phyloP scores from a whole-genome alignment of 176 grass and related monocot genomes.

The Ensete glaucum region DNA sequence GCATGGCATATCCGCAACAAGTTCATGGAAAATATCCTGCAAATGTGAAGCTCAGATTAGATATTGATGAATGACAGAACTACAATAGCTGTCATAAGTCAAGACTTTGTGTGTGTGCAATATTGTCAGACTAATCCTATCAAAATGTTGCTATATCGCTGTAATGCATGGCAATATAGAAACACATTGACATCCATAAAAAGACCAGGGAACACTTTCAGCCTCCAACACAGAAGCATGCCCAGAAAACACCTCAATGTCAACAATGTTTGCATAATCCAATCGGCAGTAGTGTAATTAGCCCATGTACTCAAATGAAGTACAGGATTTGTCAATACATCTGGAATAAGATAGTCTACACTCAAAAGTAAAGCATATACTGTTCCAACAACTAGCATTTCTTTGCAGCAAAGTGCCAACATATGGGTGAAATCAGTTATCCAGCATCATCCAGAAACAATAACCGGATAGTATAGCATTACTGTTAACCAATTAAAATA shows the following conservation, averaged over 20 bases:
- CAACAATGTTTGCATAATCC: background rate
- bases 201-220: too few relatives aligned
- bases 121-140: background rate
- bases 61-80: background rate
- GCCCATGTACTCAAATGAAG: too few relatives aligned
- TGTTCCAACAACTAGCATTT: background rate
- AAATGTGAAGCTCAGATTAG: slow-evolving; percentile 2
- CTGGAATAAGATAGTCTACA: background rate
- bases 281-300: too few relatives aligned
- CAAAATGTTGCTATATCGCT: background rate
- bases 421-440: too few relatives aligned
- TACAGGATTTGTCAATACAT: background rate
- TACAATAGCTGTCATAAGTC: background rate
- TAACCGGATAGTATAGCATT: too few relatives aligned
- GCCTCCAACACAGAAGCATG: too few relatives aligned
- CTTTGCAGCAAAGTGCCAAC: background rate
- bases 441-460: too few relatives aligned
- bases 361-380: background rate
- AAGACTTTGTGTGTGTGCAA: background rate
- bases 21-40: slow-evolving; percentile 45
- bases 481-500: too few relatives aligned
- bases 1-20: slow-evolving; percentile 27
- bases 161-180: too few relatives aligned
- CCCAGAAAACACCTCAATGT: too few relatives aligned
- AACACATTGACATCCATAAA: too few relatives aligned